A percentile compares a stretch with the other conserved stretches of the same genome.
These are phyloP conservation scores for Perilla frutescens DNA, from an alignment of 257 asterid species.

Conservation along the genomic window DNA sequence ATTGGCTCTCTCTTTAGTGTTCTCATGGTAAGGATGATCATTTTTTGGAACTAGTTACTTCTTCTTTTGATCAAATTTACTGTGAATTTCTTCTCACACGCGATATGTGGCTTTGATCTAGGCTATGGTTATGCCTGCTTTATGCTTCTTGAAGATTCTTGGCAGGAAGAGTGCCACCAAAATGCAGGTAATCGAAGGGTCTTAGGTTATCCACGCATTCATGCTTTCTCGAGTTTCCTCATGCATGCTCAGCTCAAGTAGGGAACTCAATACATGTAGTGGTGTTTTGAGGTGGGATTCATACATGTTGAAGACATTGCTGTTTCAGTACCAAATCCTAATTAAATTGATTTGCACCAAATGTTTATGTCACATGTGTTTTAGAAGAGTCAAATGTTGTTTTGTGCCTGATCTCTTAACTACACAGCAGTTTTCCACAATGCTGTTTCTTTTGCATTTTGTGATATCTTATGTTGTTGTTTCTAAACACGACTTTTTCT, in stretches of 20 bases:
- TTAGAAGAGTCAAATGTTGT: too few species aligned
- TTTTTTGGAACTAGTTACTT: slow-evolving; percentile 7
- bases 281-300: too few species aligned
- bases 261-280: too few species aligned
- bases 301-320: too few species aligned
- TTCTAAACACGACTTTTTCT: neutral
- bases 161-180: slow-evolving; percentile 62
- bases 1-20: slow-evolving; percentile 82
- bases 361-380: too few species aligned
- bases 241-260: too few species aligned
- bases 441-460: neutral
- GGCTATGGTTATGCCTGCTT: slow-evolving; percentile 61
- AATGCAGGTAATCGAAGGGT: slow-evolving; percentile 55
- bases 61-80: neutral
- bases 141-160: slow-evolving; percentile 72
- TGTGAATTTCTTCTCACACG: neutral
- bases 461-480: neutral
- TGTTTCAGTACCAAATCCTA: too few species aligned
- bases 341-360: too few species aligned
- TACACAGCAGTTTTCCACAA: too few species aligned
- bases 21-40: slow-evolving; percentile 60
- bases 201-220: too few species aligned
- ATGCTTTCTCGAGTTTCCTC: too few species aligned
- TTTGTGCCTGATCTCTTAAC: too few species aligned
- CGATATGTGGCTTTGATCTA: slow-evolving; percentile 25